phyloP scores from a whole-genome alignment of 495 filamentous ascomycete species.

The Mytilinidion resinicola region DNA sequence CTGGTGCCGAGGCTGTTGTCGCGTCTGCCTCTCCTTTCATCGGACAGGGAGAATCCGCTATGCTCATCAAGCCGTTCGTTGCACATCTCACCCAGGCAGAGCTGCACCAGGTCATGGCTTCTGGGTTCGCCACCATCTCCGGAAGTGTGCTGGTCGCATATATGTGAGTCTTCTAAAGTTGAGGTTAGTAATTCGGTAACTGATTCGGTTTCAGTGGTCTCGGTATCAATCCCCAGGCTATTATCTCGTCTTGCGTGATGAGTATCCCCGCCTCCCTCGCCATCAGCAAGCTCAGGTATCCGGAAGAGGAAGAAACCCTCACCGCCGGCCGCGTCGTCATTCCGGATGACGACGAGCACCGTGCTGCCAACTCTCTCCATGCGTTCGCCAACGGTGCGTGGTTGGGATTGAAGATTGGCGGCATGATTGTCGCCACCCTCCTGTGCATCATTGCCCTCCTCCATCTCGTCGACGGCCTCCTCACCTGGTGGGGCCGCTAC shows the following conservation, averaged over 20 bases:
- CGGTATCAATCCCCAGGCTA: constrained; percentile 72
- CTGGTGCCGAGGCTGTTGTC: constrained; percentile 87
- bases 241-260: constrained; percentile 93
- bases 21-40: constrained; percentile 93
- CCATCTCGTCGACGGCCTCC: constrained; percentile 65
- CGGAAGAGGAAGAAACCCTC: constrained; percentile 77
- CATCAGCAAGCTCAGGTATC: constrained; percentile 79
- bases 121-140: constrained; percentile 60
- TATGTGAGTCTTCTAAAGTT: constrained; percentile 13
- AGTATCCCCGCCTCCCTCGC: constrained; percentile 84
- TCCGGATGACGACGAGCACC: constrained; percentile 65
- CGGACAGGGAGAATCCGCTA: constrained; percentile 86
- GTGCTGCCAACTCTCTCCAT: constrained; percentile 69
- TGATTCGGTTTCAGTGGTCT: constrained; percentile 39
- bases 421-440: constrained; percentile 72
- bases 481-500: constrained; percentile 87
- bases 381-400: constrained; percentile 84
- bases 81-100: constrained; percentile 75
- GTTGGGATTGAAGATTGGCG: constrained; percentile 73
- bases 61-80: constrained; percentile 84
- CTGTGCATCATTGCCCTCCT: constrained; percentile 83
- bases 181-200: neutral
- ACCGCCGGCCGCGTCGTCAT: constrained; percentile 73
- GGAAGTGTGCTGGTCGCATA: constrained; percentile 61
- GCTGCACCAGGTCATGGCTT: constrained; percentile 86